Evolutionary conservation across 306 rosid species (phyloP).

Genomic region (Sindora glabra): DNA sequence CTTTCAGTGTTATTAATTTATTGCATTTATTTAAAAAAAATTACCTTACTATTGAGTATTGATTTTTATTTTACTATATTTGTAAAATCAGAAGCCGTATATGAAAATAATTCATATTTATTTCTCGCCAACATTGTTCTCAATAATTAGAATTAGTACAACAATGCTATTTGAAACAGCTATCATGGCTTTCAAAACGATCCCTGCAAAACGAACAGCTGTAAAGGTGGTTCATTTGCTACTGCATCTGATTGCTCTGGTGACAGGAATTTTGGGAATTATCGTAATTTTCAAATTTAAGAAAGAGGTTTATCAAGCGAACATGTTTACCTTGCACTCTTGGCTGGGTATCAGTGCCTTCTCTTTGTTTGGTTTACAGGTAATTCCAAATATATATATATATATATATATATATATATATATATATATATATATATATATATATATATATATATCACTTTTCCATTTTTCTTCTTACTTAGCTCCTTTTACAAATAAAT

Average conservation of each 20-base stretch:
- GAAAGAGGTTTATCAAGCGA: background rate
- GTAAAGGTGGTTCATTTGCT: constrained; percentile 39
- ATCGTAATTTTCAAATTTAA: constrained; percentile 35
- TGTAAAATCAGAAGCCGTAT: too few relatives aligned
- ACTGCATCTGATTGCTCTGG: constrained; percentile 48
- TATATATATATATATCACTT: too few relatives aligned
- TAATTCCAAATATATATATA: background rate
- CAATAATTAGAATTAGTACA: background rate
- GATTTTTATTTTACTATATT: too few relatives aligned
- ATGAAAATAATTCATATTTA: too few relatives aligned
- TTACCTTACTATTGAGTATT: too few relatives aligned
- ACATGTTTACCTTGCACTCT: constrained; percentile 56
- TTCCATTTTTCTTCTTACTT: too few relatives aligned
- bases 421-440: too few relatives aligned
- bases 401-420: too few relatives aligned
- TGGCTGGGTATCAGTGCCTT: constrained; percentile 66
- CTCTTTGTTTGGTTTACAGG: constrained; percentile 51
- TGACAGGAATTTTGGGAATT: constrained; percentile 42
- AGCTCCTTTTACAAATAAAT: too few relatives aligned
- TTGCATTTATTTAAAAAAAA: too few relatives aligned
- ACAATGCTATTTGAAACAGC: constrained; percentile 29
- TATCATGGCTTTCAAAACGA: constrained; percentile 46
- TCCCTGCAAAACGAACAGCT: constrained; percentile 25
- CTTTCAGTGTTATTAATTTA: too few relatives aligned
- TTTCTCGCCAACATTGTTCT: too few relatives aligned